Base-by-base conservation (phyloP, 768 basidiomycete genomes). In the Tulasnella sp. region DNA sequence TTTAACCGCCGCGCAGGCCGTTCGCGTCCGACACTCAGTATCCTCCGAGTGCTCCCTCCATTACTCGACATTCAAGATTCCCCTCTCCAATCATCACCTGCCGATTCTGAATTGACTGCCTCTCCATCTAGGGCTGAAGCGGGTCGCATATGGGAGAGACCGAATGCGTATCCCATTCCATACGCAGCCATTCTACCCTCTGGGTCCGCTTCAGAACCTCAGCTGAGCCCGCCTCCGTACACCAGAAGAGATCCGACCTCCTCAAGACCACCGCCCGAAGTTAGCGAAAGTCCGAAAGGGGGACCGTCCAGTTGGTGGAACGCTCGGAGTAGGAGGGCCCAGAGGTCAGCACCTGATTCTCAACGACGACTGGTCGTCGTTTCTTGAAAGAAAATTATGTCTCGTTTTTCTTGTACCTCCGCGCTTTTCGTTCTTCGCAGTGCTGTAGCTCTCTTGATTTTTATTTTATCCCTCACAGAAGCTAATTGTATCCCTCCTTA, bases 161-260 rank as follows among this genome's bases (percentile, higher is more conserved):
- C 69, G 36, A 42, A 70, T 36, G 69, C 69, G 3, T 70, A 70
- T 38, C 69, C 69, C 29, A 70, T 70, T 36, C 69, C 69, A 22
- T 70, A 70, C 40, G 19, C 69, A 1, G 69, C 69, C 12, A n/a
- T 70, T 8, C 4, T 3, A 4, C 69, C 69, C 15, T 39, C 69
- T 3, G 40, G 69, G 19, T 36, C 69, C 36, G 25, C 58, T 9
- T 64, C 58, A 25, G 69, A 38, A 37, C 69, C 69, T 70, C 37
- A 70, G 22, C 29, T 70, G 36, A 38, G 40, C 36, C 69, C 69
- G 22, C 69, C 69, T 38, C 69, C 69, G 8, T 70, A 70, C 37
- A 70, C 52, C 12, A 73, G 42, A 37, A 42, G 45, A 22, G 42
- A 73, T 31, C 42, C 40, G 22, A 39, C 31, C 12, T 2, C 29